Conservation (phyloP, 345 rosid species). For the Angophora floribunda region DNA sequence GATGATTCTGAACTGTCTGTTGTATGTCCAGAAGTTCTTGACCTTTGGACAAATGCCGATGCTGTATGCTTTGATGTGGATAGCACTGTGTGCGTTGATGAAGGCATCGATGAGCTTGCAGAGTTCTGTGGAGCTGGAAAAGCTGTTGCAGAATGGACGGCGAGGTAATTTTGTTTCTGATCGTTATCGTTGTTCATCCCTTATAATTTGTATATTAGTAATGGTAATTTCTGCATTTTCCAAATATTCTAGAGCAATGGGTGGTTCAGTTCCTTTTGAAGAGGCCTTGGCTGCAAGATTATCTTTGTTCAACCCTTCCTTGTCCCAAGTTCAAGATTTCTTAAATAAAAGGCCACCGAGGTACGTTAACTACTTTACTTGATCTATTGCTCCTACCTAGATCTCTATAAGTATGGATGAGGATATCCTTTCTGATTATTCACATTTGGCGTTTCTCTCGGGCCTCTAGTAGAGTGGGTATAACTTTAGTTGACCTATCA, state of each 20-base stretch:
- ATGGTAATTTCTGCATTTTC: neutral
- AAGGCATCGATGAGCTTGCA: slow-evolving; percentile 97
- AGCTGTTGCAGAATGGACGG: slow-evolving; percentile 97
- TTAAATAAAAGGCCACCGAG: slow-evolving; percentile 72
- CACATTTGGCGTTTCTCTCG: neutral
- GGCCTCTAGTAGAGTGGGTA: neutral
- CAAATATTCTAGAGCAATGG: slow-evolving; percentile 71
- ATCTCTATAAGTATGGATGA: neutral
- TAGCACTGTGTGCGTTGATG: slow-evolving; percentile 93
- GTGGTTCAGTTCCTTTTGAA: slow-evolving; percentile 93
- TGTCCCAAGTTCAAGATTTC: slow-evolving; percentile 65
- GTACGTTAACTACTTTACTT: slow-evolving; percentile 19
- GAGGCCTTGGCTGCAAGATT: slow-evolving; percentile 90
- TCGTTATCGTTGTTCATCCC: neutral
- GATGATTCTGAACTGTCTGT: slow-evolving; percentile 6
- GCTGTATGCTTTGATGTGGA: slow-evolving; percentile 98
- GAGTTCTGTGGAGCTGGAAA: slow-evolving; percentile 97
- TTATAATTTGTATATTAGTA: neutral
- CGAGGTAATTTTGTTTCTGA: slow-evolving; percentile 39
- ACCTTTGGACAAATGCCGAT: slow-evolving; percentile 64
- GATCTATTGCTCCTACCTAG: neutral
- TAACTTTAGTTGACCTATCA: neutral
- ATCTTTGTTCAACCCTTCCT: slow-evolving; percentile 78
- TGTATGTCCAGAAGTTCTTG: slow-evolving; percentile 46
- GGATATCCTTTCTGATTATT: neutral